A percentile compares a stretch with the other conserved stretches of the same genome.
Evolutionary conservation across 176 grass and related monocot genomes (phyloP).

Genomic region (Triticum dicoccoides): DNA sequence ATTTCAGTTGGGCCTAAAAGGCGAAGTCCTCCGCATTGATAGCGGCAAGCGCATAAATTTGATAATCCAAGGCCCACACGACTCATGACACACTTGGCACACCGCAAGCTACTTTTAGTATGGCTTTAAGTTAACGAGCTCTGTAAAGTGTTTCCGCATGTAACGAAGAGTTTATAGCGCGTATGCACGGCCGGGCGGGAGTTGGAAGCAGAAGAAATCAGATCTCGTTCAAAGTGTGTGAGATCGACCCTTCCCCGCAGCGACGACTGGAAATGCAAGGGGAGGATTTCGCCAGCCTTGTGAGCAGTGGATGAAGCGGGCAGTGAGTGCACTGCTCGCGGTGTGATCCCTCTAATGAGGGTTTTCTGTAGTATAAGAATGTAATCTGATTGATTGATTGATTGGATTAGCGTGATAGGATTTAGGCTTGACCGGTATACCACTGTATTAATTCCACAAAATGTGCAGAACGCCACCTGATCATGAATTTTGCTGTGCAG

Average conservation of each 20-base stretch:
- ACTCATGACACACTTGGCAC: slow-evolving; percentile 69
- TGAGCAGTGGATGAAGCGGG: background rate
- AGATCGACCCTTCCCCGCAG: slow-evolving; percentile 13
- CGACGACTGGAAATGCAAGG: slow-evolving; percentile 8
- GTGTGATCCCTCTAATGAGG: slow-evolving; percentile 33
- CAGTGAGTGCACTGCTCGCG: background rate
- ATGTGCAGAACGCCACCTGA: background rate
- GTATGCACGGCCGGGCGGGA: slow-evolving; percentile 11
- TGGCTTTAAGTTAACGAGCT: slow-evolving; percentile 36
- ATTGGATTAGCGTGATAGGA: slow-evolving; percentile 51
- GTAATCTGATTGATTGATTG: slow-evolving; percentile 45
- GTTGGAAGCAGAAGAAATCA: slow-evolving; percentile 22
- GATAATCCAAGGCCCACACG: slow-evolving; percentile 81
- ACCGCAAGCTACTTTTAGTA: slow-evolving; percentile 41
- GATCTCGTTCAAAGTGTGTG: slow-evolving; percentile 8
- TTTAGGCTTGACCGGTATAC: slow-evolving; percentile 28
- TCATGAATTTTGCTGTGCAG: slow-evolving; percentile 32
- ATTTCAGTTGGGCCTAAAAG: slow-evolving; percentile 86
- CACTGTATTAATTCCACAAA: slow-evolving; percentile 38
- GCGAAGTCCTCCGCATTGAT: slow-evolving; percentile 69
- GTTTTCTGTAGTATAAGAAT: slow-evolving; percentile 55
- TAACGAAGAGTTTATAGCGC: slow-evolving; percentile 35
- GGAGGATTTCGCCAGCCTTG: slow-evolving; percentile 22
- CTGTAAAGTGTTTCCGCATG: slow-evolving; percentile 42
- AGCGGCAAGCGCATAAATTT: slow-evolving; percentile 82